Conservation (phyloP, 345 rosid species). For the Carallia pectinifolia region DNA sequence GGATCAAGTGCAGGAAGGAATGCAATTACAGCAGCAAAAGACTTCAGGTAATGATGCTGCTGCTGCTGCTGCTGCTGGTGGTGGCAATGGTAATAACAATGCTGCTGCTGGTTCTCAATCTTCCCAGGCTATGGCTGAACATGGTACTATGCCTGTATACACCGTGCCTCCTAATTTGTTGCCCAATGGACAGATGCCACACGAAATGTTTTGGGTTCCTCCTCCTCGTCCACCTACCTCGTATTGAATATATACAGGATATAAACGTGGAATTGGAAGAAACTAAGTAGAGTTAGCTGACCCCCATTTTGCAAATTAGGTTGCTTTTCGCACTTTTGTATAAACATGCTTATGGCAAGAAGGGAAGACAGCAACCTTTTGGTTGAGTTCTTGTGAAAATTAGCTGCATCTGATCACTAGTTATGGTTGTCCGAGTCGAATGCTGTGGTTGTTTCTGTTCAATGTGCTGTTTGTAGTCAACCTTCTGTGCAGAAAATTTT, state of each 20-base stretch:
- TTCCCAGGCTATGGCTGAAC: conserved; percentile 31
- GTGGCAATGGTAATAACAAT: conserved; percentile 23
- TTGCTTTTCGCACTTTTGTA: conserved; percentile 17
- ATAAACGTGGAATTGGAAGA: not conserved
- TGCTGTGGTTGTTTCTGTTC: conserved; percentile 1
- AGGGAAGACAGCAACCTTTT: conserved; percentile 20
- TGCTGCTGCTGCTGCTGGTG: not conserved
- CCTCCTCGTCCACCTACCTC: conserved; percentile 66
- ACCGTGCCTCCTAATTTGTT: conserved; percentile 64
- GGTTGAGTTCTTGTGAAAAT: conserved; percentile 19
- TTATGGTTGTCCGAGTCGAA: conserved; percentile 17
- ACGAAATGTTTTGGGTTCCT: conserved; percentile 74
- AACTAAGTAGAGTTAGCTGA: conserved; percentile 19
- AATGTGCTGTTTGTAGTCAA: conserved; percentile 5
- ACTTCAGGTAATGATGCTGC: conserved; percentile 22
- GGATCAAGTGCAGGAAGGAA: conserved; percentile 45
- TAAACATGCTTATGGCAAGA: conserved; percentile 20
- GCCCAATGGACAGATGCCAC: conserved; percentile 69
- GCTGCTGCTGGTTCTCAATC: conserved; percentile 23
- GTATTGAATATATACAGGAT: conserved; percentile 20
- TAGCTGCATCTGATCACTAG: conserved; percentile 8
- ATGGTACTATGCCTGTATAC: conserved; percentile 56
- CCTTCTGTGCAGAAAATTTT: conserved; percentile 12
- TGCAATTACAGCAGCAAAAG: conserved; percentile 40
- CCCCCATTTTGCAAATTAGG: conserved; percentile 12